These are phyloP conservation scores for Parachlorella kessleri DNA, from an alignment of 139 green algal genomes.

Conservation along the genomic window DNA sequence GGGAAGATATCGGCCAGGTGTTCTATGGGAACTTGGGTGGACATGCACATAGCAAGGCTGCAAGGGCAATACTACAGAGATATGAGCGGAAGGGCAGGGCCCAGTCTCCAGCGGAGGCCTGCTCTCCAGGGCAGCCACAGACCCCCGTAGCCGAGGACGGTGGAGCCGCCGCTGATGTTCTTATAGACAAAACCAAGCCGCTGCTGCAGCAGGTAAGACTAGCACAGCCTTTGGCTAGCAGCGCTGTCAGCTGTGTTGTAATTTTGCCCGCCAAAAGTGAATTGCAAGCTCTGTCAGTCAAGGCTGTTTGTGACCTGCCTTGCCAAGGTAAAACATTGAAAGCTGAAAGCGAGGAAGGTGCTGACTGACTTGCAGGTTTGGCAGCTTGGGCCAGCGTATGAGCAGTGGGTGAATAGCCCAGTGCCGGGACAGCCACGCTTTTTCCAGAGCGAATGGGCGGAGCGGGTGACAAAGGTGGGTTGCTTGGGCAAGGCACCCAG, in stretches of 20 bases:
- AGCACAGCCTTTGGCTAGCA: not conserved
- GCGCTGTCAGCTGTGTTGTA: not conserved
- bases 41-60: conserved; percentile 10
- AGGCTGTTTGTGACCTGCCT: not conserved
- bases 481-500: not conserved
- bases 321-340: not conserved
- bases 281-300: not conserved
- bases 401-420: conserved; percentile 82
- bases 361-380: conserved; percentile 54
- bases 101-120: too few species aligned
- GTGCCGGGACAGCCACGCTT: conserved; percentile 77
- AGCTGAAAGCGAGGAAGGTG: not conserved
- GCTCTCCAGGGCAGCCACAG: too few species aligned
- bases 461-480: conserved; percentile 61
- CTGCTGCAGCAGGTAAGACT: conserved; percentile 25
- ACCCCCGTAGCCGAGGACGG: too few species aligned
- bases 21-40: too few species aligned
- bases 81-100: not conserved
- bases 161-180: too few species aligned
- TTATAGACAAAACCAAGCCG: conserved; percentile 21
- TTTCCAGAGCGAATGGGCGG: conserved; percentile 65
- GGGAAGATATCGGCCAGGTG: too few species aligned
- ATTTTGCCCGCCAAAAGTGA: not conserved
- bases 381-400: conserved; percentile 66
- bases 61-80: not conserved